These are phyloP conservation scores for Staphylotrichum longicolle DNA, from an alignment of 495 filamentous ascomycete species.

Conservation along the genomic window DNA sequence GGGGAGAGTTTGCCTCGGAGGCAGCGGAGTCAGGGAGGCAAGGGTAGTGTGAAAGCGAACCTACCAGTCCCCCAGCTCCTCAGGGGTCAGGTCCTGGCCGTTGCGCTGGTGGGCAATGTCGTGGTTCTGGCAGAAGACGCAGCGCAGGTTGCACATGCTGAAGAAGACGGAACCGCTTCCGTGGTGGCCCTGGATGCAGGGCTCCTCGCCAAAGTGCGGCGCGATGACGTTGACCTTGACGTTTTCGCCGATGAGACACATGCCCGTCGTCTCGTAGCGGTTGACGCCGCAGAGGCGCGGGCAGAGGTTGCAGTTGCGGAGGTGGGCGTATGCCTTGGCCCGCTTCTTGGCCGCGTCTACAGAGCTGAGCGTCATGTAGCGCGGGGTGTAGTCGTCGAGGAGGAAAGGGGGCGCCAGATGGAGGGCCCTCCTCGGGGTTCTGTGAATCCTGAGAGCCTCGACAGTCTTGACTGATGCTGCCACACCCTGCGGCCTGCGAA, in stretches of 20 bases:
- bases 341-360: constrained; percentile 62
- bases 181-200: constrained; percentile 69
- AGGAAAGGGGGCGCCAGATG: constrained; percentile 76
- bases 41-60: too few relatives aligned
- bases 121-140: constrained; percentile 81
- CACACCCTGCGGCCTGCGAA: neutral
- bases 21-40: too few relatives aligned
- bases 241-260: constrained; percentile 68
- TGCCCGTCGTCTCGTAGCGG: constrained; percentile 67
- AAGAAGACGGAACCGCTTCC: constrained; percentile 77
- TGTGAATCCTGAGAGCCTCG: too few relatives aligned
- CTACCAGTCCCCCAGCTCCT: constrained; percentile 56
- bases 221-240: constrained; percentile 75
- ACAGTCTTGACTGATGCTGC: neutral
- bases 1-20: too few relatives aligned
- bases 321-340: constrained; percentile 62
- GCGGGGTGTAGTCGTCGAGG: constrained; percentile 68
- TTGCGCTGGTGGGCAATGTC: constrained; percentile 73
- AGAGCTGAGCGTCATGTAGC: constrained; percentile 60
- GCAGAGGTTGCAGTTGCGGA: constrained; percentile 73
- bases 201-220: constrained; percentile 67
- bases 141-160: constrained; percentile 68
- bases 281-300: constrained; percentile 72
- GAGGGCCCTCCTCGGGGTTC: constrained; percentile 30
- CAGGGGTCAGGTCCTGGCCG: constrained; percentile 71